phyloP scores from a whole-genome alignment of 148 eudicot genomes.

The Gaultheria prostrata region DNA sequence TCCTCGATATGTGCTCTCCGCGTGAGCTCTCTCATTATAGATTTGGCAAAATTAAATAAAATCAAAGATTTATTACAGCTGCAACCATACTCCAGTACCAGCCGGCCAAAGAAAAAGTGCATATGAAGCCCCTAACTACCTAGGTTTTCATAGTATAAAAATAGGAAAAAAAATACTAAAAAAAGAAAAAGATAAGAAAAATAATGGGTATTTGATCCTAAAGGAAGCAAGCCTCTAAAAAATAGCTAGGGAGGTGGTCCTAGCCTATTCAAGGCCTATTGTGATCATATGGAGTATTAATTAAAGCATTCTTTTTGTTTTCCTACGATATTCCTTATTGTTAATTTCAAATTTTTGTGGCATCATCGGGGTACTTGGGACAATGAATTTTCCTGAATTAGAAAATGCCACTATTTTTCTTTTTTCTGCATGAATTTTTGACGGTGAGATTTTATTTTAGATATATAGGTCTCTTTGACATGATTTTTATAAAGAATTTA shows the following conservation, averaged over 20 bases:
- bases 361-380: too few species aligned
- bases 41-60: not conserved
- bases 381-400: too few species aligned
- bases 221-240: not conserved
- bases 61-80: not conserved
- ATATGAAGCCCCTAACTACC: not conserved
- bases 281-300: not conserved
- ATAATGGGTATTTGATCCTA: not conserved
- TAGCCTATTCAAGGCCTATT: not conserved
- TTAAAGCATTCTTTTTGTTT: not conserved
- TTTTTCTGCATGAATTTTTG: too few species aligned
- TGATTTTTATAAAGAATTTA: too few species aligned
- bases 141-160: not conserved
- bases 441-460: too few species aligned
- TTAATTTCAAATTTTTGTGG: too few species aligned
- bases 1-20: not conserved
- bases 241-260: not conserved
- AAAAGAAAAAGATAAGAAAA: not conserved
- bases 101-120: constrained; percentile 6
- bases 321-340: not conserved
- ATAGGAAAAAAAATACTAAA: not conserved
- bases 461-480: too few species aligned
- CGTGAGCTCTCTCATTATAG: not conserved
- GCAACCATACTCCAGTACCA: not conserved
- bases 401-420: too few species aligned